Evolutionary conservation across 768 basidiomycete species (phyloP).

Genomic region (Guyanaporus albipodus): DNA sequence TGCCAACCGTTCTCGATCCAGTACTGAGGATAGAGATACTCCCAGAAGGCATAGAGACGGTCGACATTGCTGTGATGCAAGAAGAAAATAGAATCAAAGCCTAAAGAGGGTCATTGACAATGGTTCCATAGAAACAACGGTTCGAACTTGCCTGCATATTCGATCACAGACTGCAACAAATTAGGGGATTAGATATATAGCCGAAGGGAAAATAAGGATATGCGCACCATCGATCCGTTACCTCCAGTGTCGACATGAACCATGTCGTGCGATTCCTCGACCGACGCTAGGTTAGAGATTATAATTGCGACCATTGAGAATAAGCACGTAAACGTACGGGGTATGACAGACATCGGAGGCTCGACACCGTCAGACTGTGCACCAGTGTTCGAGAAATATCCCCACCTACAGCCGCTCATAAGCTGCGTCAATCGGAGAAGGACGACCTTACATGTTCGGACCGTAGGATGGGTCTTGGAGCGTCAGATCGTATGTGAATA

Average conservation of each 20-base stretch:
- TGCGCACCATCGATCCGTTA: slow-evolving; percentile 16
- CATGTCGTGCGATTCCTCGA: slow-evolving; percentile 21
- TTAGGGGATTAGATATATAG: background rate
- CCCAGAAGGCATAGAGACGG: slow-evolving; percentile 18
- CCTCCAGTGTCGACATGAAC: slow-evolving; percentile 17
- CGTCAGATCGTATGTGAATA: slow-evolving; percentile 17
- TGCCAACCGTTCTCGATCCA: slow-evolving; percentile 16
- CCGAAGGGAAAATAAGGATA: background rate
- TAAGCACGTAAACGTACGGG: background rate
- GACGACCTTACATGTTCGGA: slow-evolving; percentile 14
- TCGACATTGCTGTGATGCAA: slow-evolving; percentile 16
- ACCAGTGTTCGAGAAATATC: slow-evolving; percentile 9
- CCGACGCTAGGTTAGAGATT: slow-evolving; percentile 5
- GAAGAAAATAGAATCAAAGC: slow-evolving; percentile 16
- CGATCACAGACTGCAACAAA: slow-evolving; percentile 1
- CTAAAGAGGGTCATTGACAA: background rate
- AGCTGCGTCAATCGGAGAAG: background rate
- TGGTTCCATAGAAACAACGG: background rate
- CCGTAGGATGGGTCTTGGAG: slow-evolving; percentile 6
- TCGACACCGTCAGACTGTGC: background rate
- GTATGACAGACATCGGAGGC: background rate
- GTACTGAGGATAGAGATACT: slow-evolving; percentile 15
- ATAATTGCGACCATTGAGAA: background rate
- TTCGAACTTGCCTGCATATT: slow-evolving; percentile 13
- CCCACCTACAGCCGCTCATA: slow-evolving; percentile 8